Evolutionary conservation across 1,284 basidiomycete species (phyloP), one percentile per base, ranked within the genome.

Genomic region (Flammula alnicola): DNA sequence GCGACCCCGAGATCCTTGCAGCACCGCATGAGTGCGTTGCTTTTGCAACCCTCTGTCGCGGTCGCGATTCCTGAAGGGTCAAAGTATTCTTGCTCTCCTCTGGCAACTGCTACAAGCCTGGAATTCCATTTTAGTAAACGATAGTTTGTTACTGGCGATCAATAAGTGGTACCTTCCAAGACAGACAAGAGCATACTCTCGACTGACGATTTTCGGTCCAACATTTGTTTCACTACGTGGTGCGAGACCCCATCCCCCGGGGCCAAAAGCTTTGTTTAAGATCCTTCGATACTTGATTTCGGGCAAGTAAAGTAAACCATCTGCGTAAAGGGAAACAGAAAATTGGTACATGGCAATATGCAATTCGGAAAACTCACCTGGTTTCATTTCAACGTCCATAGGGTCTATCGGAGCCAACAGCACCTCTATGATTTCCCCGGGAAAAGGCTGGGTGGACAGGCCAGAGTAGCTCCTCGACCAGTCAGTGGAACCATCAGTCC

Each of bases 251-350:
- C 96, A 98, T 3, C 89, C 95, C 10, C 96, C 96, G 5, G 96
- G 96, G 7, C 96, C 96, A 63, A 99, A 98, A 0, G 96, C 94
- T 56, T 79, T 84, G 77, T 98, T 98, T 37, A 98, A 72, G 30
- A 95, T 88, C 11, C 96, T 83, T n/a, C 96, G 83, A 66, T 98
- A 99, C 69, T 98, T 97, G 67, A 98, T 99, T 69, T 98, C 96
- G 19, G 96, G 96, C 8, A 99, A 84, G 72, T 98, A 99, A 23
- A 98, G 75, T 26, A 99, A 77, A 2, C 96, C 96, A 60, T 98
- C 96, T 94, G 12, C 7, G 17, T 11, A 20, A 30, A 36, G 37
- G 8, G 17, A 46, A 11, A 48, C 22, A 30, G 40, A 47, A 8
- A 41, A 16, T 17, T 7, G 38, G n/a, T 32, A 54, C 14, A 40